Conservation (phyloP, 73 alveolate genomes). For the Paramecium octaurelia region DNA sequence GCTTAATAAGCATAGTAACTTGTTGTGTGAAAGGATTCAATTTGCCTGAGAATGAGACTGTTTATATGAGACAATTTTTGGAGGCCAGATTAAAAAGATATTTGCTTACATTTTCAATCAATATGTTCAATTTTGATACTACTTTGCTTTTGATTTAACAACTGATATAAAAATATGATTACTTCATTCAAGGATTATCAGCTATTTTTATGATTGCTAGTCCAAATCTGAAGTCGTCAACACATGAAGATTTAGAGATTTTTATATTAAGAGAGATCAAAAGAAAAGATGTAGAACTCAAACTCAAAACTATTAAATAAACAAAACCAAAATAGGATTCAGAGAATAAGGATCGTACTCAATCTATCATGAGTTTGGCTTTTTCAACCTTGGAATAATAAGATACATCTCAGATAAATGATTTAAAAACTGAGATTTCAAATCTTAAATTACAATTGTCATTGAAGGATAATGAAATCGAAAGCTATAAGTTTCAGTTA, state of each 20-base stretch:
- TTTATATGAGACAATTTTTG: background rate
- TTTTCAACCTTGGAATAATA: background rate
- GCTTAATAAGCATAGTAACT: background rate
- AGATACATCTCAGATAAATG: background rate
- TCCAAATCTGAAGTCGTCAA: background rate
- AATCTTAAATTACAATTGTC: background rate
- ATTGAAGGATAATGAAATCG: background rate
- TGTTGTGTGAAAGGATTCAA: background rate
- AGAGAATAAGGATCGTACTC: background rate
- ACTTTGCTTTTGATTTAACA: background rate
- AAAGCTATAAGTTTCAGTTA: background rate
- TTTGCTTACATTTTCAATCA: background rate
- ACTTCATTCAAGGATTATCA: background rate
- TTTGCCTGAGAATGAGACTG: background rate
- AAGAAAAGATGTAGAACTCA: background rate
- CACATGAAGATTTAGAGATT: background rate
- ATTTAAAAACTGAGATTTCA: background rate
- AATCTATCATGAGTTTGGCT: background rate
- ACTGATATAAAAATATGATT: background rate
- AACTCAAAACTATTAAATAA: background rate
- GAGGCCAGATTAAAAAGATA: background rate
- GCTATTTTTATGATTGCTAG: background rate
- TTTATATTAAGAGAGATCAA: background rate
- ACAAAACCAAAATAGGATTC: background rate
- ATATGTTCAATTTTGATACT: constrained; percentile 1